Evolutionary conservation across 805 yeast genomes (phyloP).

Genomic region (Cyberlindnera galapagoensis): DNA sequence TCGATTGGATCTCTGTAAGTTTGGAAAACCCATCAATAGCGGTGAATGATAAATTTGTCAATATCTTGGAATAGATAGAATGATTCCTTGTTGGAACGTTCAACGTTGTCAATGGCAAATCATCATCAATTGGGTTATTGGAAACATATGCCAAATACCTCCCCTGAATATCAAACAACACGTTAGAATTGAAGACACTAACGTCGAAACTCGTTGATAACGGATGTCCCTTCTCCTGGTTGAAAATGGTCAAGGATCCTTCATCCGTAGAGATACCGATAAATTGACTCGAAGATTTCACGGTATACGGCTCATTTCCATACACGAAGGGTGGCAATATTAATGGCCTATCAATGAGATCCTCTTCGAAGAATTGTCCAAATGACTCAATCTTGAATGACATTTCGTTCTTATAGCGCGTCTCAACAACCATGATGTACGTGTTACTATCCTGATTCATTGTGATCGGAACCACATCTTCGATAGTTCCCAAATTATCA

Average conservation of each 20-base stretch:
- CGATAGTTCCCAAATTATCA: conserved; percentile 15
- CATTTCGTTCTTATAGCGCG: conserved; percentile 9
- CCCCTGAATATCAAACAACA: conserved; percentile 37
- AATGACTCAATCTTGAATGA: conserved; percentile 10
- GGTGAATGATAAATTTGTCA: conserved; percentile 42
- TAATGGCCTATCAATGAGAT: conserved; percentile 8
- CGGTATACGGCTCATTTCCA: conserved; percentile 21
- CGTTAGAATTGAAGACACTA: conserved; percentile 27
- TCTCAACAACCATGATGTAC: conserved; percentile 17
- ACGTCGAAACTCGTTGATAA: conserved; percentile 15
- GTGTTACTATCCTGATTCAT: conserved; percentile 18
- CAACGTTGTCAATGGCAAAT: conserved; percentile 8
- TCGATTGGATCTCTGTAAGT: conserved; percentile 34
- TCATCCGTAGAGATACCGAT: conserved; percentile 25
- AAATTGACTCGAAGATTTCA: conserved; percentile 16
- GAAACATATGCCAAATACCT: conserved; percentile 34
- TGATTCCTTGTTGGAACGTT: conserved; percentile 17
- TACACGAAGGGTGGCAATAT: conserved; percentile 24
- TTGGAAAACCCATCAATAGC: conserved; percentile 46
- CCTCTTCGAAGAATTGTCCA: conserved; percentile 19
- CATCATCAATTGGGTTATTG: conserved; percentile 5
- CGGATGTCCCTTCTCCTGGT: conserved; percentile 14
- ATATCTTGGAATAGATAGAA: conserved; percentile 24
- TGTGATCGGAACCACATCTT: conserved; percentile 22
- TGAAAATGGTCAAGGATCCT: conserved; percentile 24